A percentile compares a stretch with the other conserved stretches of the same genome.
Evolutionary conservation across 371 early-diverging fungal species (phyloP).

Genomic region (Dichotomocladium elegans): DNA sequence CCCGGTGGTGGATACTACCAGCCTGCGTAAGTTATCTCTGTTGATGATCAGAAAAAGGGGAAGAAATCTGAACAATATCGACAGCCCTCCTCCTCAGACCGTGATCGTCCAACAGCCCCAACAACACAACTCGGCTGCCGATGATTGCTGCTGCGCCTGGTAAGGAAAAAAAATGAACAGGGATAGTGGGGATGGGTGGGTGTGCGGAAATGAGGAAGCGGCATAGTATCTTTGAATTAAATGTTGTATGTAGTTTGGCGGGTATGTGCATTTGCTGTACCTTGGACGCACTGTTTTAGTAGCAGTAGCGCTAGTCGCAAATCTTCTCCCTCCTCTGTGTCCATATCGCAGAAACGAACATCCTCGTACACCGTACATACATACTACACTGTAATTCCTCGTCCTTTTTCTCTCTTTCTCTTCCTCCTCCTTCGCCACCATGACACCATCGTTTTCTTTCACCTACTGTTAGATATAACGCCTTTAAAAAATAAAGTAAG

Average conservation of each 20-base stretch:
- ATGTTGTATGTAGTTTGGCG: constrained; percentile 4
- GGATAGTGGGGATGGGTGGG: neutral
- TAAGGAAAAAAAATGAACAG: constrained; percentile 8
- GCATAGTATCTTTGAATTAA: neutral
- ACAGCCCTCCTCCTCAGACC: constrained; percentile 20
- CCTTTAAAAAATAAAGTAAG: too few relatives aligned
- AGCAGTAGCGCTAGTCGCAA: too few relatives aligned
- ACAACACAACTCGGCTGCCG: constrained; percentile 10
- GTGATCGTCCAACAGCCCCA: constrained; percentile 14
- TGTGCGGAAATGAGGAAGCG: neutral
- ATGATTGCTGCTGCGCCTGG: constrained; percentile 20
- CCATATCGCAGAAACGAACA: too few relatives aligned
- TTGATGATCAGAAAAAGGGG: too few relatives aligned
- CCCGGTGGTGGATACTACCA: constrained; percentile 16
- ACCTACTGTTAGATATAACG: too few relatives aligned
- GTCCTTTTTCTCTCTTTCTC: too few relatives aligned
- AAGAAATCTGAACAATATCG: neutral
- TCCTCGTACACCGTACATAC: too few relatives aligned
- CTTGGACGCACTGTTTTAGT: constrained; percentile 11
- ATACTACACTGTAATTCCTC: too few relatives aligned
- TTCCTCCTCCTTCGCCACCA: too few relatives aligned
- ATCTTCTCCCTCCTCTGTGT: too few relatives aligned
- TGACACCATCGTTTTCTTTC: too few relatives aligned
- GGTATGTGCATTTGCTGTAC: constrained; percentile 17
- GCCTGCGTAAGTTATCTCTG: constrained; percentile 12